Evolutionary conservation across 192 early-diverging fungal genomes (phyloP).

Genomic region (Pilaira anomala): DNA sequence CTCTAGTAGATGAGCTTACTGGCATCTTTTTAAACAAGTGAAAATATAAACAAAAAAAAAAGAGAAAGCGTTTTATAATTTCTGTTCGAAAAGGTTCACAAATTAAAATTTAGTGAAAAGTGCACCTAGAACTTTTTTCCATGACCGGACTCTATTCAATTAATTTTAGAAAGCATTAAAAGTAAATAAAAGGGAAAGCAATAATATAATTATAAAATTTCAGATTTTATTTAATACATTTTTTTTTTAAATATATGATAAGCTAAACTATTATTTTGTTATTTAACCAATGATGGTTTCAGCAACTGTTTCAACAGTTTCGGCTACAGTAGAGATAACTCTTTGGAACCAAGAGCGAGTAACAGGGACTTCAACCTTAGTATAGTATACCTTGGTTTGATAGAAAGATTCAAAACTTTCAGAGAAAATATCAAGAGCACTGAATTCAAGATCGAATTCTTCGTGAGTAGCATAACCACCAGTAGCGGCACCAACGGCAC

Average conservation of each 20-base stretch:
- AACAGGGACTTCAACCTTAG: constrained; percentile 5
- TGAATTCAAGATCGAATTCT: constrained; percentile 9
- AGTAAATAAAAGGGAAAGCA: too few species aligned
- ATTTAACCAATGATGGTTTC: constrained; percentile 11
- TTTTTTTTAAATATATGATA: constrained; percentile 5
- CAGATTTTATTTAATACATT: neutral
- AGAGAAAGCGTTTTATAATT: too few species aligned
- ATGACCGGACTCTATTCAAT: too few species aligned
- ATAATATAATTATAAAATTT: too few species aligned
- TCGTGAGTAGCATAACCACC: neutral
- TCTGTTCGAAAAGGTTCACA: too few species aligned
- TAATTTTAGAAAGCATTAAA: too few species aligned
- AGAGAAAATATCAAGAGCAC: constrained; percentile 18
- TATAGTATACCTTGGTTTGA: neutral
- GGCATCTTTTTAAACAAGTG: neutral
- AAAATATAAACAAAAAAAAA: neutral
- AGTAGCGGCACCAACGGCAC: too few species aligned
- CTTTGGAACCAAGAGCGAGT: constrained; percentile 14
- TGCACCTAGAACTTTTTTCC: too few species aligned
- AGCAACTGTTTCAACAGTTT: neutral
- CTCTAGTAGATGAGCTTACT: neutral
- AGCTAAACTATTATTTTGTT: neutral
- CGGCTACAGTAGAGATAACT: neutral
- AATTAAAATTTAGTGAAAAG: too few species aligned
- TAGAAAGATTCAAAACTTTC: constrained; percentile 19